Evolutionary conservation across 768 basidiomycete genomes (phyloP).

Genomic region (Pleurotus djamor): DNA sequence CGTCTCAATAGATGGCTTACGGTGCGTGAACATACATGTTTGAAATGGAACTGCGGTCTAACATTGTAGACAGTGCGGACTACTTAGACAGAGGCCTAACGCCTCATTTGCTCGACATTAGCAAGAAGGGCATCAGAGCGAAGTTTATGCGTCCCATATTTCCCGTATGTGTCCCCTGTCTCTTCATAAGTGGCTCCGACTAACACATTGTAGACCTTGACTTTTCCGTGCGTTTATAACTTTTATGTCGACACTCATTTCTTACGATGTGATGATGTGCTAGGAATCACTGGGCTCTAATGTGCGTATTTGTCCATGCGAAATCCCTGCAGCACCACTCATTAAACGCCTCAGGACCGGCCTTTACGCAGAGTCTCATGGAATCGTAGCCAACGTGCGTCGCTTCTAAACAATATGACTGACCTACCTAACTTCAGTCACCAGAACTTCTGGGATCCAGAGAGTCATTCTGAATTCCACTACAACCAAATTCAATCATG

Average conservation of each 20-base stretch:
- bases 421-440: background rate
- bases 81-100: conserved; percentile 86
- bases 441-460: conserved; percentile 88
- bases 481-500: conserved; percentile 63
- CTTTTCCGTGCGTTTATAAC: conserved; percentile 72
- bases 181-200: background rate
- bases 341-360: conserved; percentile 62
- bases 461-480: conserved; percentile 57
- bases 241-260: background rate
- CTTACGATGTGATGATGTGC: background rate
- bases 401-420: background rate
- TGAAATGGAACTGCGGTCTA: conserved; percentile 8
- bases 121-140: conserved; percentile 81
- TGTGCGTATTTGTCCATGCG: conserved; percentile 41
- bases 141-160: conserved; percentile 88
- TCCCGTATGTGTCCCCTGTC: conserved; percentile 50
- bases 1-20: conserved; percentile 84
- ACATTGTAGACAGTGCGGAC: conserved; percentile 55
- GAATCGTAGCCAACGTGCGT: conserved; percentile 84
- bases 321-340: too few relatives aligned
- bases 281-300: conserved; percentile 88
- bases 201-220: conserved; percentile 58
- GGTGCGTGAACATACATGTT: conserved; percentile 32
- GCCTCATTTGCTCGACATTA: conserved; percentile 78
- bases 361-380: conserved; percentile 85